These are phyloP conservation scores for Cucurbita moschata DNA, from an alignment of 306 rosid genomes.

Conservation along the genomic window DNA sequence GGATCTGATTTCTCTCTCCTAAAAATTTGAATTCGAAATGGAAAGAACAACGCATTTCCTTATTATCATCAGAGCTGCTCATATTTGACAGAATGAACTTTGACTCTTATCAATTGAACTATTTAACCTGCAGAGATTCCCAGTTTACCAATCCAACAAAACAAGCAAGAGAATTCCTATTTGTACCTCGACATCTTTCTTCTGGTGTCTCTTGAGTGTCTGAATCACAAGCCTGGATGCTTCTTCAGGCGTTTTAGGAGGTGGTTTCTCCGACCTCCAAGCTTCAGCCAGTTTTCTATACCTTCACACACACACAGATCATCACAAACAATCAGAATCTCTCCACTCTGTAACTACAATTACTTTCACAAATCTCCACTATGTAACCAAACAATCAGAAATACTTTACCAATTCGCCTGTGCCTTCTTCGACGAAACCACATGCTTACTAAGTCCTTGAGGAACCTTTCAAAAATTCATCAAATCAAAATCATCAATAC, in stretches of 20 bases:
- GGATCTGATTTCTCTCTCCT: neutral
- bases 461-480: conserved; percentile 49
- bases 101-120: neutral
- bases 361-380: neutral
- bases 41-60: neutral
- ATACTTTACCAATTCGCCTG: conserved; percentile 69
- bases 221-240: conserved; percentile 53
- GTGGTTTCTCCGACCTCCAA: conserved; percentile 59
- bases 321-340: neutral
- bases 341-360: neutral
- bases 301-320: conserved; percentile 26
- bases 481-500: neutral
- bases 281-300: conserved; percentile 65
- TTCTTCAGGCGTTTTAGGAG: conserved; percentile 76
- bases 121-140: neutral
- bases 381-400: neutral
- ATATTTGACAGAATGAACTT: neutral
- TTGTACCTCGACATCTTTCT: conserved; percentile 81
- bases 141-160: neutral
- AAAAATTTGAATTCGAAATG: neutral
- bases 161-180: neutral
- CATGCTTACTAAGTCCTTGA: conserved; percentile 56
- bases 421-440: conserved; percentile 73
- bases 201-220: conserved; percentile 54
- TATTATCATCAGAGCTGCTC: neutral